Evolutionary conservation across 306 rosid species (phyloP).

Genomic region (Mimosa bimucronata): DNA sequence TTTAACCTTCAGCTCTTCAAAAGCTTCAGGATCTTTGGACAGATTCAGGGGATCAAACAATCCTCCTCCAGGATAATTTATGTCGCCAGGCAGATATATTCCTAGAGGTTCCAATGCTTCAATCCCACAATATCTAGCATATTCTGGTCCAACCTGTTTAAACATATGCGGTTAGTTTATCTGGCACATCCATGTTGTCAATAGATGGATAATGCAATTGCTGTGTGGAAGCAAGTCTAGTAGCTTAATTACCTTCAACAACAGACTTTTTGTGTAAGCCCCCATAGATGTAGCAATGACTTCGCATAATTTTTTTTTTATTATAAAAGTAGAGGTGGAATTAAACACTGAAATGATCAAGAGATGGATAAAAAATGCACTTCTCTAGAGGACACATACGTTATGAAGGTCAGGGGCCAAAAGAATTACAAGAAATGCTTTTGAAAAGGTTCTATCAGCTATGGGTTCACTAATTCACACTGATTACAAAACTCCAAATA

Average conservation of each 20-base stretch:
- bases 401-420: no score
- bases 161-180: slow-evolving; percentile 23
- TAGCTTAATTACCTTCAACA: slow-evolving; percentile 18
- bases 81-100: slow-evolving; percentile 88
- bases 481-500: no score
- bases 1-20: slow-evolving; percentile 90
- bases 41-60: slow-evolving; percentile 90
- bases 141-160: slow-evolving; percentile 93
- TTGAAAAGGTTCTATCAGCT: no score
- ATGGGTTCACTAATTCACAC: no score
- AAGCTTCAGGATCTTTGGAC: slow-evolving; percentile 71
- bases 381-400: not conserved
- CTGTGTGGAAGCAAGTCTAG: slow-evolving; percentile 14
- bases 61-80: slow-evolving; percentile 95
- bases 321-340: not conserved
- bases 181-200: slow-evolving; percentile 6
- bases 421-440: no score
- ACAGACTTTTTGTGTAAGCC: slow-evolving; percentile 8
- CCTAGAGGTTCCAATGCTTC: slow-evolving; percentile 95
- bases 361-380: not conserved
- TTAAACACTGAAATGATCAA: not conserved
- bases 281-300: not conserved
- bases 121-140: slow-evolving; percentile 91
- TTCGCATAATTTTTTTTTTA: not conserved
- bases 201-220: slow-evolving; percentile 14